Conservation (phyloP, 2,329 filamentous ascomycete species). For the Stemphylium lycopersici region DNA sequence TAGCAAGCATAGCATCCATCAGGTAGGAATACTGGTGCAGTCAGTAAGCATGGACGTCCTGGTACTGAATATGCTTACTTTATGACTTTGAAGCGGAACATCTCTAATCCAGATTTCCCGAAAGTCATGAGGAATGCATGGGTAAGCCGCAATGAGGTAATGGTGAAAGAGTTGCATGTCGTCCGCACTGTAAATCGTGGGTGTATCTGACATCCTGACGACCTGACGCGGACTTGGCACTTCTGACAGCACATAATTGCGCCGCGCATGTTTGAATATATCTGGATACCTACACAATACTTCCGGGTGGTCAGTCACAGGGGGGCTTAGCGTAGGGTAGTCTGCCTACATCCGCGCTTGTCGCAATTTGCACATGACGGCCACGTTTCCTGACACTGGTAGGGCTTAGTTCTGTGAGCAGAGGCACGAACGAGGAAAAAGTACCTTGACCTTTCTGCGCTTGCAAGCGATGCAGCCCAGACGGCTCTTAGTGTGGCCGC, state of each 20-base stretch:
- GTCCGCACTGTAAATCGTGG: slow-evolving; percentile 46
- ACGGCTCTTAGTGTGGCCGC: slow-evolving; percentile 69
- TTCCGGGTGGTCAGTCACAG: neutral
- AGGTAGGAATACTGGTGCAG: slow-evolving; percentile 27
- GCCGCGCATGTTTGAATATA: slow-evolving; percentile 21
- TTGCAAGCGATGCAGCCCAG: slow-evolving; percentile 71
- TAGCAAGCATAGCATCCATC: slow-evolving; percentile 32
- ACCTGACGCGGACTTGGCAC: slow-evolving; percentile 16
- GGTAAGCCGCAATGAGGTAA: slow-evolving; percentile 55
- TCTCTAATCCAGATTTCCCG: slow-evolving; percentile 24
- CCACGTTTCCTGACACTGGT: slow-evolving; percentile 48
- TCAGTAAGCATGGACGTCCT: slow-evolving; percentile 1
- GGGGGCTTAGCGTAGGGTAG: neutral
- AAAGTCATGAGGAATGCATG: slow-evolving; percentile 22
- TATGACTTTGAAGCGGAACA: slow-evolving; percentile 20
- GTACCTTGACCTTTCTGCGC: slow-evolving; percentile 71
- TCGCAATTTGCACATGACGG: slow-evolving; percentile 49
- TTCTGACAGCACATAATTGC: slow-evolving; percentile 20
- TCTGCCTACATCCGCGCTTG: slow-evolving; percentile 30
- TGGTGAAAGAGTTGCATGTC: slow-evolving; percentile 62
- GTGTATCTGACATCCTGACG: slow-evolving; percentile 24
- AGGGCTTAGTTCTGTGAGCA: neutral
- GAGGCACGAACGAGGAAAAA: neutral
- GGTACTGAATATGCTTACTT: slow-evolving; percentile 11
- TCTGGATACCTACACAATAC: slow-evolving; percentile 42